phyloP scores from a whole-genome alignment of 352 stramenopile species.

The Elongisporangium prolatum region DNA sequence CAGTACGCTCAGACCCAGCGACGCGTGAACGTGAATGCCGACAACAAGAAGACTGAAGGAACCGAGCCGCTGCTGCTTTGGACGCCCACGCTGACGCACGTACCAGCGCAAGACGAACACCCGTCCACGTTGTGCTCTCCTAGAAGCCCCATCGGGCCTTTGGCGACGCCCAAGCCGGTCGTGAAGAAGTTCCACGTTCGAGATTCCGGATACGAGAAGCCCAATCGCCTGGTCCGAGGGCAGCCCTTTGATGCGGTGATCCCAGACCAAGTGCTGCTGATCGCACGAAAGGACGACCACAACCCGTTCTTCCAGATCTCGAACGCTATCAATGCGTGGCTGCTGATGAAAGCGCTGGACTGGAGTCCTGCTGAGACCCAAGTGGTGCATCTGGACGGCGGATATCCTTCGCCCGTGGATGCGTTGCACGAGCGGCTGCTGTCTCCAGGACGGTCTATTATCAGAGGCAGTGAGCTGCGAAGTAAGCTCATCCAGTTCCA shows the following conservation, averaged over 20 bases:
- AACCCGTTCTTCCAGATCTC: constrained; percentile 23
- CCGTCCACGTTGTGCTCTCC: not conserved
- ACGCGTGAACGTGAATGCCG: not conserved
- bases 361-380: constrained; percentile 8
- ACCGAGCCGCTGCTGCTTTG: not conserved
- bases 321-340: constrained; percentile 12
- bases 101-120: not conserved
- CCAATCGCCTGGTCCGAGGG: not conserved
- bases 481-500: constrained; percentile 11
- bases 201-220: not conserved
- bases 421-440: constrained; percentile 16
- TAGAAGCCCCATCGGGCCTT: not conserved
- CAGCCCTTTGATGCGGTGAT: not conserved
- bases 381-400: constrained; percentile 21
- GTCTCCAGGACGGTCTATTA: constrained; percentile 2
- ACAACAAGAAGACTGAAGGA: not conserved
- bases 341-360: constrained; percentile 7
- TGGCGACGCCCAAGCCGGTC: not conserved
- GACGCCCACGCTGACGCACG: not conserved
- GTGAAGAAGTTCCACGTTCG: not conserved
- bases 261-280: constrained; percentile 3
- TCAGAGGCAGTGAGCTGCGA: constrained; percentile 7
- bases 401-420: constrained; percentile 13
- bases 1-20: not conserved
- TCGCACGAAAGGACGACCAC: constrained; percentile 19